Evolutionary conservation across 2,329 filamentous ascomycete genomes (phyloP).

Genomic region (Polychaeton citri): DNA sequence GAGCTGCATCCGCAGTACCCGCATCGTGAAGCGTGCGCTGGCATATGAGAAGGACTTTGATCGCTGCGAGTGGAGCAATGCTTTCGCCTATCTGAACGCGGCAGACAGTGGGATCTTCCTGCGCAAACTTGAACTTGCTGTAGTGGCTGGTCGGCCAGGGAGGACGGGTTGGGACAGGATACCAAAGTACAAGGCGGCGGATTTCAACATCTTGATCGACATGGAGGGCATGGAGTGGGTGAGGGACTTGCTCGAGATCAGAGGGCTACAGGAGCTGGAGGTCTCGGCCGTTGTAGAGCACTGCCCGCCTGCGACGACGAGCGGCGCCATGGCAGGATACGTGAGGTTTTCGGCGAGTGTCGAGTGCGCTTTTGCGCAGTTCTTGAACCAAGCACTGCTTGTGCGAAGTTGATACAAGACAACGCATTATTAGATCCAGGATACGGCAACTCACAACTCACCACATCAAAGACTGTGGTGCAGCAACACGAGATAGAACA

Average conservation of each 20-base stretch:
- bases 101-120: slow-evolving; percentile 21
- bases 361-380: slow-evolving; percentile 42
- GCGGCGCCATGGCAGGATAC: slow-evolving; percentile 43
- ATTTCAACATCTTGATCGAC: slow-evolving; percentile 33
- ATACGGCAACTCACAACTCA: no score
- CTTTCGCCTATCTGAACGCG: slow-evolving; percentile 35
- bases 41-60: slow-evolving; percentile 43
- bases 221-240: slow-evolving; percentile 45
- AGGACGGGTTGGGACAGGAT: slow-evolving; percentile 37
- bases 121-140: slow-evolving; percentile 30
- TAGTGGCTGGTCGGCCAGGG: slow-evolving; percentile 41
- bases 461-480: no score
- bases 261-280: slow-evolving; percentile 36
- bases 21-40: slow-evolving; percentile 43
- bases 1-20: slow-evolving; percentile 35
- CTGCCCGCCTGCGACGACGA: slow-evolving; percentile 37
- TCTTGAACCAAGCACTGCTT: slow-evolving; percentile 21
- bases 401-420: not conserved
- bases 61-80: slow-evolving; percentile 40
- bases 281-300: slow-evolving; percentile 42
- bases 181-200: slow-evolving; percentile 30
- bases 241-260: slow-evolving; percentile 39
- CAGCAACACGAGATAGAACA: no score
- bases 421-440: no score
- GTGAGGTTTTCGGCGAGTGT: slow-evolving; percentile 49